Evolutionary conservation across 2,329 filamentous ascomycete genomes (phyloP).

Genomic region (Dissoconium aciculare): DNA sequence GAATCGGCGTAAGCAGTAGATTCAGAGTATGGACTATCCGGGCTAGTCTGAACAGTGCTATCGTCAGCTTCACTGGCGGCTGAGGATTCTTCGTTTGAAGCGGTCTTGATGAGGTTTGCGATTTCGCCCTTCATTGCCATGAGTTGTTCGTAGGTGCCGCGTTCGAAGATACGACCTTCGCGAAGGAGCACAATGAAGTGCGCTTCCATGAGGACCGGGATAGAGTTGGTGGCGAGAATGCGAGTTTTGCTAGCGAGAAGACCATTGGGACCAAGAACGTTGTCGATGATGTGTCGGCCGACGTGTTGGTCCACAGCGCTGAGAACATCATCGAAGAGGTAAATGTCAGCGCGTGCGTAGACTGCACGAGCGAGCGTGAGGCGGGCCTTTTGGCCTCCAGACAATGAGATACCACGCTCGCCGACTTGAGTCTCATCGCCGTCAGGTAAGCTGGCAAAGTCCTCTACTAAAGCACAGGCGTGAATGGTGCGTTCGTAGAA

Average conservation of each 20-base stretch:
- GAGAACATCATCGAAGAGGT: conserved; percentile 82
- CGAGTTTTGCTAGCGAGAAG: conserved; percentile 74
- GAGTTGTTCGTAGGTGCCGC: conserved; percentile 78
- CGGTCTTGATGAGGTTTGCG: conserved; percentile 65
- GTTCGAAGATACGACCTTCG: conserved; percentile 70
- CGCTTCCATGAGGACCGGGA: conserved; percentile 75
- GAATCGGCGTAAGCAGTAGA: conserved; percentile 38
- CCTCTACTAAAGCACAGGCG: conserved; percentile 78
- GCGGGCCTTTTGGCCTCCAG: conserved; percentile 89
- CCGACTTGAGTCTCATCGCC: conserved; percentile 94
- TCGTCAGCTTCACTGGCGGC: conserved; percentile 11
- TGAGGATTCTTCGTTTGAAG: conserved; percentile 38
- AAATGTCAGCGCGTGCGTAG: conserved; percentile 92
- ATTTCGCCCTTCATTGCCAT: conserved; percentile 90
- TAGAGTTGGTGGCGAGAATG: conserved; percentile 88
- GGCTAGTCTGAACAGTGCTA: conserved; percentile 31
- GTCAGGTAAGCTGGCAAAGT: conserved; percentile 83
- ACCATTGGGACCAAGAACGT: conserved; percentile 75
- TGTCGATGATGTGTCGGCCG: conserved; percentile 83
- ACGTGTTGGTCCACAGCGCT: conserved; percentile 98
- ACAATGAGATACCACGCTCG: conserved; percentile 89
- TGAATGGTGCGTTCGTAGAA: conserved; percentile 91
- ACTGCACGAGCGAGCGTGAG: conserved; percentile 85
- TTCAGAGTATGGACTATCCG: conserved; percentile 11
- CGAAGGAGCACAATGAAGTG: conserved; percentile 77